Evolutionary conservation across 2,329 filamentous ascomycete genomes (phyloP).

Genomic region (Aspergillus ruber): DNA sequence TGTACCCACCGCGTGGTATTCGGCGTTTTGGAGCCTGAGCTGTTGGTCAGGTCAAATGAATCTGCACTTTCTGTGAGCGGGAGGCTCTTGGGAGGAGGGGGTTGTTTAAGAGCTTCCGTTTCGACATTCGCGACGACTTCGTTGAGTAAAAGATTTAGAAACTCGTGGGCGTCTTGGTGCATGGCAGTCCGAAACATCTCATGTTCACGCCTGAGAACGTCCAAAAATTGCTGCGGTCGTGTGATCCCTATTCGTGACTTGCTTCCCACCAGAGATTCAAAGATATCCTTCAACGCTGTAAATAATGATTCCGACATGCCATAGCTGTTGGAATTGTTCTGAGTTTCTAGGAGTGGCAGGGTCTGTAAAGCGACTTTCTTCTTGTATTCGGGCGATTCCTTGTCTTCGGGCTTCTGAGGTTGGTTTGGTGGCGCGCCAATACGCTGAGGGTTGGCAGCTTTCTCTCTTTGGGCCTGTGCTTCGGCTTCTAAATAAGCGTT

Average conservation of each 20-base stretch:
- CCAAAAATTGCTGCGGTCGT: conserved; percentile 85
- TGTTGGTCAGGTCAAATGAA: conserved; percentile 47
- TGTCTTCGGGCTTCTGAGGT: conserved; percentile 74
- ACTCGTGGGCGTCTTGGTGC: conserved; percentile 98
- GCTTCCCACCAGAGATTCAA: conserved; percentile 79
- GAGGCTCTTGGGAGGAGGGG: conserved; percentile 36
- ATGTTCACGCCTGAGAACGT: conserved; percentile 88
- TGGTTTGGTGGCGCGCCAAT: conserved; percentile 49
- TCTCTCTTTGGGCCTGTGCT: conserved; percentile 42
- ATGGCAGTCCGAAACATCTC: conserved; percentile 96
- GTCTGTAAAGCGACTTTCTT: conserved; percentile 90
- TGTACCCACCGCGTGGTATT: conserved; percentile 85
- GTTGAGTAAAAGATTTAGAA: conserved; percentile 90
- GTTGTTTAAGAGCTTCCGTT: conserved; percentile 55
- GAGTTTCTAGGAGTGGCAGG: conserved; percentile 79
- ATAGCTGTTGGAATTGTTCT: conserved; percentile 72
- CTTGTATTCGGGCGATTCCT: conserved; percentile 93
- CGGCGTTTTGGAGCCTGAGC: conserved; percentile 47
- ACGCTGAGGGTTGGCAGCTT: conserved; percentile 30
- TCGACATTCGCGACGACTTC: conserved; percentile 93
- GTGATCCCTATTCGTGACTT: conserved; percentile 79
- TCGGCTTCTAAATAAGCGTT: conserved; percentile 50
- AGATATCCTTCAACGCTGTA: conserved; percentile 91
- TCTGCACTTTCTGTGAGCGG: conserved; percentile 45
- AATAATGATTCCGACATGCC: conserved; percentile 95